Conservation (phyloP, 176 grass and related monocot species). For the Rhynchospora tenuis region DNA sequence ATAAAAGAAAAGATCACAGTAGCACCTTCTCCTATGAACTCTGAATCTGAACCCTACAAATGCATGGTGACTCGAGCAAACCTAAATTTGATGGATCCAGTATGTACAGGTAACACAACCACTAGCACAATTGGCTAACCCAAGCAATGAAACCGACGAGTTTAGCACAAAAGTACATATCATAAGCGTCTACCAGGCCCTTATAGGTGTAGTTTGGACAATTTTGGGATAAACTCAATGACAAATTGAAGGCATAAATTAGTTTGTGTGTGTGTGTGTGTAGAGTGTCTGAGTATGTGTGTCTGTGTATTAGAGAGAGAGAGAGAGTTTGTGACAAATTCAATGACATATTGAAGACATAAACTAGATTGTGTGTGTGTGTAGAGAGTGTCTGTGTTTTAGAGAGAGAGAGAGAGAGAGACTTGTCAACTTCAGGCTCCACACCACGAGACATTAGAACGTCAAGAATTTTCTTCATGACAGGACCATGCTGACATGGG, state of each 20-base stretch:
- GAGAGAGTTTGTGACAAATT: neutral
- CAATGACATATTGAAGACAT: neutral
- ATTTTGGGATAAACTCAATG: neutral
- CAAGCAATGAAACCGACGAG: neutral
- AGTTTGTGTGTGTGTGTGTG: neutral
- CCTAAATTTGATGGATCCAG: neutral
- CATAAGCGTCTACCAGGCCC: neutral
- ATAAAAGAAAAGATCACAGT: neutral
- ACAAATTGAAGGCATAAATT: neutral
- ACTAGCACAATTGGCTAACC: neutral
- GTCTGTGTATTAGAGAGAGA: neutral
- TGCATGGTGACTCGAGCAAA: neutral
- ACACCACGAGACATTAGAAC: conserved; percentile 70
- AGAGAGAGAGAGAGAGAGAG: conserved; percentile 11
- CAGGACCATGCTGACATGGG: conserved; percentile 82
- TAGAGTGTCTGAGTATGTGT: neutral
- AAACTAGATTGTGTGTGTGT: neutral
- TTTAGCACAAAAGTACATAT: neutral
- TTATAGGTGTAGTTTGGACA: neutral
- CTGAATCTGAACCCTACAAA: neutral
- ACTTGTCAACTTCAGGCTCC: conserved; percentile 95
- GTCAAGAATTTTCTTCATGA: conserved; percentile 99
- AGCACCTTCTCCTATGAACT: neutral
- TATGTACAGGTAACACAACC: neutral
- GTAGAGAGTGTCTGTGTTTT: neutral